Evolutionary conservation across 208 protist genomes (phyloP).

Genomic region (Trichomonas tenax): DNA sequence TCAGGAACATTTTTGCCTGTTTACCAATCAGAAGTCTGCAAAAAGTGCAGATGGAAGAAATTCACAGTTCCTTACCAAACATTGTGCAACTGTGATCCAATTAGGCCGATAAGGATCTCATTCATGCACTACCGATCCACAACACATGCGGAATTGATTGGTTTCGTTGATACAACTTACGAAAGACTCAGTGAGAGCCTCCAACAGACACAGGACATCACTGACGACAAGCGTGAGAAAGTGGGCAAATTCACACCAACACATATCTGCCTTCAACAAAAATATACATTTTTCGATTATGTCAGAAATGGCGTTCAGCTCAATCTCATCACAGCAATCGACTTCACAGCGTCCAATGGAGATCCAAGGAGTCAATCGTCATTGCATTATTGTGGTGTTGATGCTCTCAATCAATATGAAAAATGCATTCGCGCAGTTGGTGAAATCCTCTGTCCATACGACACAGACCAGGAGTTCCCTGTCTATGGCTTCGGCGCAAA

Average conservation of each 20-base stretch:
- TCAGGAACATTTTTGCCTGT: background rate
- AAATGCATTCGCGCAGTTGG: slow-evolving; percentile 23
- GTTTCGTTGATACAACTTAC: background rate
- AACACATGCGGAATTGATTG: background rate
- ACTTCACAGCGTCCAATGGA: slow-evolving; percentile 34
- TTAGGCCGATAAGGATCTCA: background rate
- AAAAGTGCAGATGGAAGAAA: background rate
- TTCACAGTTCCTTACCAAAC: background rate
- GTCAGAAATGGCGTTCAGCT: slow-evolving; percentile 25
- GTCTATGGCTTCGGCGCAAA: slow-evolving; percentile 32
- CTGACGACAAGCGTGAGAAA: background rate
- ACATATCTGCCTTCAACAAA: background rate
- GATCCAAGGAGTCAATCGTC: background rate
- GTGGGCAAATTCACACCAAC: slow-evolving; percentile 4
- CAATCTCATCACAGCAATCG: slow-evolving; percentile 37
- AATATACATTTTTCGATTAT: slow-evolving; percentile 31
- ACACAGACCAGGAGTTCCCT: slow-evolving; percentile 29
- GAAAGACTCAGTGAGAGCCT: background rate
- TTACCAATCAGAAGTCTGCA: background rate
- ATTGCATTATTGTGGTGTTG: background rate
- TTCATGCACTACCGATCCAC: background rate
- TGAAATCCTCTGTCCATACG: slow-evolving; percentile 30
- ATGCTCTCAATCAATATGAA: slow-evolving; percentile 7
- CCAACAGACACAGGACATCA: background rate
- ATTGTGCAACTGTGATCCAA: background rate